Percentiles rank a stretch among this genome's conserved stretches.
These are phyloP conservation scores for Eucalyptus tenuipes DNA, from an alignment of 345 rosid species.

Conservation along the genomic window DNA sequence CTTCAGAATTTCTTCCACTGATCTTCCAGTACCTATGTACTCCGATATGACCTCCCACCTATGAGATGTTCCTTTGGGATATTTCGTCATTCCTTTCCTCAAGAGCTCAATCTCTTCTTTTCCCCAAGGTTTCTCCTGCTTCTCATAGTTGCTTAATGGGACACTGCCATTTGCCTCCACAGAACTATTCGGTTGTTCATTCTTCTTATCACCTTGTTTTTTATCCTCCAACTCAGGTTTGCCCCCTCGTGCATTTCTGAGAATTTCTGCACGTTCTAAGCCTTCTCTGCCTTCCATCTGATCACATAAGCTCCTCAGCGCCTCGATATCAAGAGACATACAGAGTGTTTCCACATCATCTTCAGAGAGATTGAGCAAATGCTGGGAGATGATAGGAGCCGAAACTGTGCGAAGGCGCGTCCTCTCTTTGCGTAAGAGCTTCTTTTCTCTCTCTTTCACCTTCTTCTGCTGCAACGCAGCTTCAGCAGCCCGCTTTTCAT, in stretches of 20 bases:
- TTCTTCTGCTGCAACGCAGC: conserved; percentile 79
- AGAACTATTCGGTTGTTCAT: conserved; percentile 39
- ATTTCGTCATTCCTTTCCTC: conserved; percentile 84
- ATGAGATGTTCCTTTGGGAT: conserved; percentile 87
- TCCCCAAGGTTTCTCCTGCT: conserved; percentile 77
- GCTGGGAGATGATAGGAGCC: conserved; percentile 38
- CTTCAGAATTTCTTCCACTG: conserved; percentile 90
- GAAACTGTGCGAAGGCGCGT: conserved; percentile 77
- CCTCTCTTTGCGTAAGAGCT: conserved; percentile 82
- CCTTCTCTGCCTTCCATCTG: conserved; percentile 59
- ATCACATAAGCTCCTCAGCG: conserved; percentile 62
- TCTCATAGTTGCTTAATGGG: conserved; percentile 24
- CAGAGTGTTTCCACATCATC: conserved; percentile 83
- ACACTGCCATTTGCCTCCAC: conserved; percentile 29
- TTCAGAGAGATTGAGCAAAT: conserved; percentile 41
- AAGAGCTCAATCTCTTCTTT: conserved; percentile 87
- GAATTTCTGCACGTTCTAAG: conserved; percentile 41
- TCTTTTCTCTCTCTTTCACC: conserved; percentile 85
- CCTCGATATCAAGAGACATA: conserved; percentile 56
- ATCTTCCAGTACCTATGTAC: conserved; percentile 82
- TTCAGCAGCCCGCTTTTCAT: conserved; percentile 71
- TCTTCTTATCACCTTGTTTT: conserved; percentile 31
- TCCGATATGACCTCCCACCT: conserved; percentile 99
- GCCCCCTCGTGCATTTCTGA: conserved; percentile 39
- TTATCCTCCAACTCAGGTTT: conserved; percentile 15